These are phyloP conservation scores for Pleurotus salmoneostramineus DNA, from an alignment of 768 basidiomycete genomes.

Conservation along the genomic window DNA sequence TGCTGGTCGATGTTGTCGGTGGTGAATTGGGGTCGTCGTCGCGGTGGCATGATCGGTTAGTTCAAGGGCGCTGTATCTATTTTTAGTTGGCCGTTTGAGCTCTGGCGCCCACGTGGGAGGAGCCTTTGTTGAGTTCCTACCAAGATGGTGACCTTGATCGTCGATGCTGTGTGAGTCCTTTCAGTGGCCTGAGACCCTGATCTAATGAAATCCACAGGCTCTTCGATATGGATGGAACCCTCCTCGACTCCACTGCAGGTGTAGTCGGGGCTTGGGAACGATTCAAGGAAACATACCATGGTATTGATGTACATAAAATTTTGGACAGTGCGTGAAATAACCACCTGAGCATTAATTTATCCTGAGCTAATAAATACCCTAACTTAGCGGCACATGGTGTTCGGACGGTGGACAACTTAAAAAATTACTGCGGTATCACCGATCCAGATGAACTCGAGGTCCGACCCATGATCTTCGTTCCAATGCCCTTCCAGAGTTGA, in stretches of 20 bases:
- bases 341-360: too few relatives aligned
- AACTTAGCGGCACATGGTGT: constrained; percentile 72
- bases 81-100: not conserved
- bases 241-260: constrained; percentile 79
- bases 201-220: constrained; percentile 34
- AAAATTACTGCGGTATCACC: constrained; percentile 62
- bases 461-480: too few relatives aligned
- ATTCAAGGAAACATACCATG: constrained; percentile 70
- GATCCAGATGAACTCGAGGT: constrained; percentile 73
- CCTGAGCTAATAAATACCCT: not conserved
- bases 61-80: constrained; percentile 12
- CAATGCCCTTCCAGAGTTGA: constrained; percentile 5
- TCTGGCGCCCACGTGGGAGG: not conserved
- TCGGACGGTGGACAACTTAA: constrained; percentile 79
- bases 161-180: constrained; percentile 40
- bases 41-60: constrained; percentile 58
- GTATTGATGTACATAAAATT: constrained; percentile 56
- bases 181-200: not conserved
- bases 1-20: constrained; percentile 87
- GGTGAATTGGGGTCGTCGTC: constrained; percentile 70
- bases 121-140: not conserved
- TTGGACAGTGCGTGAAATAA: constrained; percentile 47
- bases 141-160: constrained; percentile 9
- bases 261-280: constrained; percentile 80
- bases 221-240: constrained; percentile 83